Evolutionary conservation across 1,284 basidiomycete genomes (phyloP), one percentile per base, ranked within the genome.

Genomic region (Naganishia sp.): DNA sequence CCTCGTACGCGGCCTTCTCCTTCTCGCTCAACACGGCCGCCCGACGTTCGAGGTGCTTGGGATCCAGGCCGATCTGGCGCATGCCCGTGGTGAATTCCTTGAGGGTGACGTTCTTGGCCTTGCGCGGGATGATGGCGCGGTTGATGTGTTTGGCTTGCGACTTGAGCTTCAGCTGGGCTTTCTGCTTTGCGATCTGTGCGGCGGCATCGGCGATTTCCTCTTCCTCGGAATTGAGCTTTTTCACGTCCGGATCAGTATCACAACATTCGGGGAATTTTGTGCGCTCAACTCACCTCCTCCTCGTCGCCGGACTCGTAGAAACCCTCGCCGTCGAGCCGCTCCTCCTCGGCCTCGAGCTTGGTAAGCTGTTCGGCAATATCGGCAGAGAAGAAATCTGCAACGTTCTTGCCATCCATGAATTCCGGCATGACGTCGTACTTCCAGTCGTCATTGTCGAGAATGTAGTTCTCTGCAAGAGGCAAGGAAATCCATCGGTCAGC

Each of bases 381-480:
- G n/a, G 94, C 90, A 79, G 99, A 96, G 80, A 99, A 90, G 74
- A 99, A 99, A 84, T 99, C 95, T 46, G 94, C 94, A 65, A 99
- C 83, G 82, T 99, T 99, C 86, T 98, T 98, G 81, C 95, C 96
- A 71, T 98, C 87, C 87, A 92, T 87, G 75, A 99, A 90, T 81
- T 99, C 96, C 32, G 95, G 96, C 28, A 99, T 90, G 71, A 87
- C 85, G 77, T 99, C 95, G 82, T 88, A 85, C 82, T 97, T 99
- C 95, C 95, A 99, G 62, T 92, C 89, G 57, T 91, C 88, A 76
- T 97, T 88, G 47, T 87, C 85, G 64, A 99, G 87, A 39, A 97
- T 72, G 82, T 97, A 99, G 77, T 92, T 86, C 84, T 92, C 93
- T 94, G 79, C 23, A 67, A 50, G 63, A 17, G 17, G 10, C 13